Conservation (phyloP, 257 asterid species). For the Nicotiana knightiana region DNA sequence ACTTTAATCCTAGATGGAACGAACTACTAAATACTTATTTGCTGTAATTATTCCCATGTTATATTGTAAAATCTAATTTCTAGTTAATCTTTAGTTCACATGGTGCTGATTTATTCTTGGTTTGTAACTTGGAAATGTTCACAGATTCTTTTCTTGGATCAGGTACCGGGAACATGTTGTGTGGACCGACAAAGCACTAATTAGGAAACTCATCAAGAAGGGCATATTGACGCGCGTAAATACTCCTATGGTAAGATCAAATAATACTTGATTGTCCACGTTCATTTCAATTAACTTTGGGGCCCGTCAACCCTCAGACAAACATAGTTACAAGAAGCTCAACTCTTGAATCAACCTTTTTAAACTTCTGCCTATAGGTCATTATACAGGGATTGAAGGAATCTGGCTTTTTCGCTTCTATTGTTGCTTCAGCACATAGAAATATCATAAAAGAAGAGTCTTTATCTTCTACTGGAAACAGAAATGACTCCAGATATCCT, state of each 20-base stretch:
- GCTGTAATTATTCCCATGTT: not conserved
- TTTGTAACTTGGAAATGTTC: not conserved
- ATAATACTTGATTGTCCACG: no score
- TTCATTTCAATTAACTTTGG: not conserved
- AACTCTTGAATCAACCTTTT: not conserved
- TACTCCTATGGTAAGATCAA: constrained; percentile 32
- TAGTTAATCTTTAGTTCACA: not conserved
- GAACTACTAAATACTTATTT: not conserved
- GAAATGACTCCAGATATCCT: not conserved
- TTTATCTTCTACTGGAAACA: not conserved
- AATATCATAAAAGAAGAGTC: not conserved
- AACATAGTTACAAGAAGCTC: not conserved
- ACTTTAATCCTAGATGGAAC: not conserved
- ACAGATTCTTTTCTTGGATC: not conserved
- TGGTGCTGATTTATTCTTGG: constrained; percentile 2
- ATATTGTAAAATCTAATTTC: not conserved
- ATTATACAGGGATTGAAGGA: constrained; percentile 36
- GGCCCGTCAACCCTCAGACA: not conserved
- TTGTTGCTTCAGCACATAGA: constrained; percentile 19
- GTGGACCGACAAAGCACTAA: constrained; percentile 29
- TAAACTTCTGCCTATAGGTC: constrained; percentile 16
- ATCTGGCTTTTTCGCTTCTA: constrained; percentile 31
- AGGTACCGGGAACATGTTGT: constrained; percentile 43
- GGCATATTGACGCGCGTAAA: constrained; percentile 34
- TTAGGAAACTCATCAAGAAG: constrained; percentile 21